Evolutionary conservation across 352 stramenopile species (phyloP).

Genomic region (Pythium catenulatum): DNA sequence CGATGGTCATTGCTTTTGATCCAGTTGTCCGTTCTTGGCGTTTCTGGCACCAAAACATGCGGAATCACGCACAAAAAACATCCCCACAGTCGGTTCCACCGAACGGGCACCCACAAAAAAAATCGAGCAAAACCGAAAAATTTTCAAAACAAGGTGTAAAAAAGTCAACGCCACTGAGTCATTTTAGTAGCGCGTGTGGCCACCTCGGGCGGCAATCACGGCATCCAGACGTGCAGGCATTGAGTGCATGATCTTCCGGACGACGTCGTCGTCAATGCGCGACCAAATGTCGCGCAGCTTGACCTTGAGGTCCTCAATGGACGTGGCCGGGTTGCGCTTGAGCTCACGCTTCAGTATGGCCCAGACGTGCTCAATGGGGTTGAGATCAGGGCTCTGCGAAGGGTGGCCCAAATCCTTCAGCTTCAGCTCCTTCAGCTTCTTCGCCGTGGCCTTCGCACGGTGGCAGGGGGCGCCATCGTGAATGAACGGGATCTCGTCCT

Average conservation of each 20-base stretch:
- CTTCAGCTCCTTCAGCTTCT: background rate
- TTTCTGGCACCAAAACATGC: no score
- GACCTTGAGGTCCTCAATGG: background rate
- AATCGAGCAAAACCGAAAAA: no score
- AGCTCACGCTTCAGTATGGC: background rate
- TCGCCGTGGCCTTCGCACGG: background rate
- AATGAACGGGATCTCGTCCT: background rate
- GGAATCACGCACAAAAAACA: no score
- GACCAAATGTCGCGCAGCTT: background rate
- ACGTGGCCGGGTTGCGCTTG: background rate
- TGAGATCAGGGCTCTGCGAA: constrained; percentile 23
- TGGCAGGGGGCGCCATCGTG: constrained; percentile 9
- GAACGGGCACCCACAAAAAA: no score
- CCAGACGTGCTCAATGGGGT: constrained; percentile 31
- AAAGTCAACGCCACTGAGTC: background rate
- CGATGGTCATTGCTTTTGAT: no score
- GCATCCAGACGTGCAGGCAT: background rate
- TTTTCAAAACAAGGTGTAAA: background rate
- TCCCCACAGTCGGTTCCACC: no score
- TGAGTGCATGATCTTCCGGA: background rate
- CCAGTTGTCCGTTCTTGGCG: no score
- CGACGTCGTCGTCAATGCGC: background rate
- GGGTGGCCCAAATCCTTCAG: background rate
- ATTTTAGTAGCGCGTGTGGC: background rate
- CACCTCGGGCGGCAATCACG: background rate